Percentiles rank a stretch among this genome's conserved stretches.
Conservation (phyloP, 2,329 filamentous ascomycete genomes). For the Colletotrichum scovillei region DNA sequence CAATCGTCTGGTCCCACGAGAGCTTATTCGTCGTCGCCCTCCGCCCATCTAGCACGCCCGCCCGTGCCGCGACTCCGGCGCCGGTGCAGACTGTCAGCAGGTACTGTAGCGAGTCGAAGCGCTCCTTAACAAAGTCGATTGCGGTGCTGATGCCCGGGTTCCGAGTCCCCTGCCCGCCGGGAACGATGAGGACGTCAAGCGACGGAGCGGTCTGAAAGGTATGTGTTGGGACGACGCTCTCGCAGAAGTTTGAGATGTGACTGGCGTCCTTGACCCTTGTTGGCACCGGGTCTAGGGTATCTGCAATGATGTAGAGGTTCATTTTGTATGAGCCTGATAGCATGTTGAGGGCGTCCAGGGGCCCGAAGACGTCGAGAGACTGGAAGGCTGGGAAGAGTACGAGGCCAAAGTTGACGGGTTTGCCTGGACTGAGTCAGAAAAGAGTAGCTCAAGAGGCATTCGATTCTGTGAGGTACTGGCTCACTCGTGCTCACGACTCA, state of each 20-base stretch:
- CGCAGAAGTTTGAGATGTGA: constrained; percentile 24
- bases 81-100: constrained; percentile 70
- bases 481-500: neutral
- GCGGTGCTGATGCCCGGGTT: constrained; percentile 42
- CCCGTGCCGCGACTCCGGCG: constrained; percentile 58
- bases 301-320: constrained; percentile 37
- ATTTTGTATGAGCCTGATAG: constrained; percentile 33
- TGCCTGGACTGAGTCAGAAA: constrained; percentile 9
- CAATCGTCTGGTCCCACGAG: constrained; percentile 54
- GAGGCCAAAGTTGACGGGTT: constrained; percentile 43
- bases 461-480: neutral
- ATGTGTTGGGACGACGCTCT: constrained; percentile 40
- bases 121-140: constrained; percentile 52
- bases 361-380: constrained; percentile 51
- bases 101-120: constrained; percentile 55
- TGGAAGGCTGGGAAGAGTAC: constrained; percentile 50
- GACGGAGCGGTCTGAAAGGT: constrained; percentile 58
- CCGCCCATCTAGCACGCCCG: constrained; percentile 64
- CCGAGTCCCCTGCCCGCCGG: constrained; percentile 61
- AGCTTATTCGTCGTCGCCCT: constrained; percentile 69
- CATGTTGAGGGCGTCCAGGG: constrained; percentile 48
- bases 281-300: constrained; percentile 33
- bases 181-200: constrained; percentile 66
- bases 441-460: too few species aligned
- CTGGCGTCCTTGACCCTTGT: constrained; percentile 9